Evolutionary conservation across 2,329 filamentous ascomycete species (phyloP), one percentile per base, ranked within the genome.

Genomic region (Aspergillus eucalypticola): DNA sequence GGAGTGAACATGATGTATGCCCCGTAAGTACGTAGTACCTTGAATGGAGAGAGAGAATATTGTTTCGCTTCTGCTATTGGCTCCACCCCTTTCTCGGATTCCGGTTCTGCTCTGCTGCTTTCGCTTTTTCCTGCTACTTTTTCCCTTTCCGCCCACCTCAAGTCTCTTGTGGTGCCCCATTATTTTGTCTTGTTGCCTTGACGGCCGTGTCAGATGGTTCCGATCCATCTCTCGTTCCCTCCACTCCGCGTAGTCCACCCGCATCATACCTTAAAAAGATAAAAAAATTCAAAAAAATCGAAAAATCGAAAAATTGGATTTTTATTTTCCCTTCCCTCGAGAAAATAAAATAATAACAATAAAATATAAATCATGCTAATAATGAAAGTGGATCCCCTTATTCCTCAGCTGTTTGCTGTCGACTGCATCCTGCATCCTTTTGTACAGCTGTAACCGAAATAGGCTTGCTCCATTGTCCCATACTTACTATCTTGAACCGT

Each of bases 401-500:
- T 68, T 68, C 66, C 70, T 72, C 62, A 67, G 70, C 64, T 73
- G 71, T 73, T 74, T 74, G 71, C 70, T 72, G 66, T 66, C 63
- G 64, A 71, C 68, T 71, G 70, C 69, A 71, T 72, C 67, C 68
- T 70, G 67, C 67, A 61, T 58, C 58, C 60, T 61, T 67, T 65
- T 72, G 67, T 72, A 72, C 72, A 73, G 71, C 70, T 73, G 72
- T 71, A 69, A 73, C 70, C 70, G 65, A 70, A 73, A 73, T 70
- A 66, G 66, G 58, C 25, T 44, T 55, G 52, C 61, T 64, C 62
- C 61, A 65, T 65, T 57, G 49, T 61, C 60, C 49, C 59, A 58
- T 48, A 52, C 56, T 60, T 29, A 44, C 57, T 54, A 71, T 71
- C 62, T 59, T 69, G 67, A 69, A 71, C 69, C 65, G 66, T 74